A percentile compares a stretch with the other conserved stretches of the same genome.
phyloP scores from a whole-genome alignment of 495 filamentous ascomycete species.

The Recurvomyces mirabilis region DNA sequence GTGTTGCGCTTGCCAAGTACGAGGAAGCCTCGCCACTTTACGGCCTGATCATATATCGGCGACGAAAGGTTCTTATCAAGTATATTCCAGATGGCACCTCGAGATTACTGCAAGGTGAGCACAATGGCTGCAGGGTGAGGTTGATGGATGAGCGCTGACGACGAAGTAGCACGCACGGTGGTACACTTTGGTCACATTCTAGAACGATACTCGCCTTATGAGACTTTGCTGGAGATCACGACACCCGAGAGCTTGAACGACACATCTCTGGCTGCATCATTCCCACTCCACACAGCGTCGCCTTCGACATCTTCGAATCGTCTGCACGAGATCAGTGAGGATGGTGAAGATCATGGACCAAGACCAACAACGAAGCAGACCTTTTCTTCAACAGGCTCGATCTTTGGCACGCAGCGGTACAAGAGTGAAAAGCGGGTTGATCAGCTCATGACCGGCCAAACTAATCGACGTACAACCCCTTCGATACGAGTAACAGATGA shows the following conservation, averaged over 20 bases:
- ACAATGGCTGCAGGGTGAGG: background rate
- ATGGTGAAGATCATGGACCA: conserved; percentile 51
- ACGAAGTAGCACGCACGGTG: conserved; percentile 65
- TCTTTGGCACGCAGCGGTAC: conserved; percentile 9
- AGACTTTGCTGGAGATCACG: conserved; percentile 65
- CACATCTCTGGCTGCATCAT: conserved; percentile 74
- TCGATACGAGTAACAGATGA: conserved; percentile 10
- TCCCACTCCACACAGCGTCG: conserved; percentile 79
- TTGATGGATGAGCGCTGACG: conserved; percentile 2
- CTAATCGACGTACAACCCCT: conserved; percentile 1
- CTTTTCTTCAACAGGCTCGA: conserved; percentile 1
- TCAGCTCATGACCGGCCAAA: conserved; percentile 3
- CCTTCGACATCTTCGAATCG: conserved; percentile 77
- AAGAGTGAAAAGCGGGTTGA: conserved; percentile 15
- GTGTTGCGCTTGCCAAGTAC: conserved; percentile 64
- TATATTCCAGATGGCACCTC: conserved; percentile 86
- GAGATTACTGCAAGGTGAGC: conserved; percentile 75
- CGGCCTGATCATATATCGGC: conserved; percentile 80
- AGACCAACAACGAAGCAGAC: conserved; percentile 21
- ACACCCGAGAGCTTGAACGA: conserved; percentile 72
- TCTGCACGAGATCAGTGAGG: conserved; percentile 83
- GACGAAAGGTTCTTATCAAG: conserved; percentile 83
- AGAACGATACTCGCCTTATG: conserved; percentile 79
- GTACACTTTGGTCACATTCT: conserved; percentile 84
- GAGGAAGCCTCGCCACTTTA: conserved; percentile 78